Percentiles rank a stretch among this genome's conserved stretches.
phyloP scores from a whole-genome alignment of 1,284 basidiomycete genomes.

The Ceratobasidium sp. region DNA sequence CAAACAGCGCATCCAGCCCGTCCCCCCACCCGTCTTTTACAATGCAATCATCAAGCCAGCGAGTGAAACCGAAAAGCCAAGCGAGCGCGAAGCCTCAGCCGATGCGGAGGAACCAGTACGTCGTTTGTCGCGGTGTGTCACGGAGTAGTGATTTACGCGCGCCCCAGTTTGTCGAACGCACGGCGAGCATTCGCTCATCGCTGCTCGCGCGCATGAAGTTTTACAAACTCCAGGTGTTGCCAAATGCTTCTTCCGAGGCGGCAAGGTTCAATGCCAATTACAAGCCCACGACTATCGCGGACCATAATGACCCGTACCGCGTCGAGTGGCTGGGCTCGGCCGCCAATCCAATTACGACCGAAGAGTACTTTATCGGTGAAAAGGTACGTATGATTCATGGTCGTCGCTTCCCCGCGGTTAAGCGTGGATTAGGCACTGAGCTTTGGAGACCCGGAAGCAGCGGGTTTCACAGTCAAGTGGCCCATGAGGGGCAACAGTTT shows the following conservation, averaged over 20 bases:
- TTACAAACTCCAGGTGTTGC: conserved; percentile 43
- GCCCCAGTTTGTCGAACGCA: conserved; percentile 36
- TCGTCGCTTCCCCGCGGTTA: conserved; percentile 41
- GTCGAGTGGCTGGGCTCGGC: conserved; percentile 77
- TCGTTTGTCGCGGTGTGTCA: conserved; percentile 8
- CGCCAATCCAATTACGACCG: conserved; percentile 50
- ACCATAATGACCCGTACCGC: conserved; percentile 78
- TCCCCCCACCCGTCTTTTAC: conserved; percentile 5
- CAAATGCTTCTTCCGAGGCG: conserved; percentile 42
- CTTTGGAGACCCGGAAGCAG: conserved; percentile 68
- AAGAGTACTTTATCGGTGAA: conserved; percentile 68
- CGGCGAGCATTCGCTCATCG: conserved; percentile 41
- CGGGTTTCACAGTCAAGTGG: conserved; percentile 75
- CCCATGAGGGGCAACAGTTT: conserved; percentile 79
- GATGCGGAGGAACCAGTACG: conserved; percentile 40
- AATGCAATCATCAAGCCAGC: conserved; percentile 18
- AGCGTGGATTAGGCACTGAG: conserved; percentile 64
- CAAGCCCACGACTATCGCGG: conserved; percentile 76
- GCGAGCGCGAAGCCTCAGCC: conserved; percentile 31
- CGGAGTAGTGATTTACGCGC: background rate
- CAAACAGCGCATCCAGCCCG: conserved; percentile 49
- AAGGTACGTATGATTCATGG: conserved; percentile 58
- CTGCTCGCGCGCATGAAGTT: conserved; percentile 44
- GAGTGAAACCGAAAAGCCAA: conserved; percentile 23
- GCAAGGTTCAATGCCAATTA: conserved; percentile 54